These are phyloP conservation scores for Thalassiosira hispida DNA, from an alignment of 352 stramenopile genomes.

Conservation along the genomic window DNA sequence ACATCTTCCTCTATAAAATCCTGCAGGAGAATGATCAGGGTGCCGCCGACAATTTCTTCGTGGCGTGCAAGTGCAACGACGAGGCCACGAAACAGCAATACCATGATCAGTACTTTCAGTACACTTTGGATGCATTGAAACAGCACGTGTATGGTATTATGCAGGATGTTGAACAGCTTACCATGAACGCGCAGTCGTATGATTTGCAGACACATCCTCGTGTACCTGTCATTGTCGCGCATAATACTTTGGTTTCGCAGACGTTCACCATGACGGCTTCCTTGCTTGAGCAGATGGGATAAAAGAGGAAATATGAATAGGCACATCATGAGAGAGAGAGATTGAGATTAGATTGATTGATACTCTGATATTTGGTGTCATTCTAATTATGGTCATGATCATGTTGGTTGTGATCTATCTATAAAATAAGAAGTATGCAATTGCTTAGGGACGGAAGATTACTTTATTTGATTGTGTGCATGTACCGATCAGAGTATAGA, in stretches of 20 bases:
- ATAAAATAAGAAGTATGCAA: no score
- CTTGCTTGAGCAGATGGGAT: conserved; percentile 51
- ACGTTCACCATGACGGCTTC: conserved; percentile 39
- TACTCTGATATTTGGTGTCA: no score
- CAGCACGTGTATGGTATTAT: conserved; percentile 47
- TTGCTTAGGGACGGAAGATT: no score
- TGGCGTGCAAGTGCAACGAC: conserved; percentile 29
- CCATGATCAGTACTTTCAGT: conserved; percentile 56
- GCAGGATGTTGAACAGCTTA: conserved; percentile 37
- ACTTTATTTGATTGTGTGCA: no score
- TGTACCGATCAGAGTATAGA: no score
- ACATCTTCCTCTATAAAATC: conserved; percentile 56
- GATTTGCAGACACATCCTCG: conserved; percentile 50
- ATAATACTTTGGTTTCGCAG: conserved; percentile 52
- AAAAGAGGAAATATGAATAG: no score
- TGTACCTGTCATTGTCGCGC: conserved; percentile 49
- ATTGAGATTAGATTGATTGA: no score
- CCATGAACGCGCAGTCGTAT: conserved; percentile 33
- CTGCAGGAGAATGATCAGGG: conserved; percentile 34
- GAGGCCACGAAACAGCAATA: conserved; percentile 50
- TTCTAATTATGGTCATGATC: no score
- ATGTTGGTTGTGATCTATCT: no score
- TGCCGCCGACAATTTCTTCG: conserved; percentile 41
- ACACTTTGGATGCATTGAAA: conserved; percentile 48
- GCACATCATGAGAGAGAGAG: no score